Evolutionary conservation across 169 alveolate genomes (phyloP), one percentile per base, ranked within the genome.

Genomic region (Plasmodium malariae): DNA sequence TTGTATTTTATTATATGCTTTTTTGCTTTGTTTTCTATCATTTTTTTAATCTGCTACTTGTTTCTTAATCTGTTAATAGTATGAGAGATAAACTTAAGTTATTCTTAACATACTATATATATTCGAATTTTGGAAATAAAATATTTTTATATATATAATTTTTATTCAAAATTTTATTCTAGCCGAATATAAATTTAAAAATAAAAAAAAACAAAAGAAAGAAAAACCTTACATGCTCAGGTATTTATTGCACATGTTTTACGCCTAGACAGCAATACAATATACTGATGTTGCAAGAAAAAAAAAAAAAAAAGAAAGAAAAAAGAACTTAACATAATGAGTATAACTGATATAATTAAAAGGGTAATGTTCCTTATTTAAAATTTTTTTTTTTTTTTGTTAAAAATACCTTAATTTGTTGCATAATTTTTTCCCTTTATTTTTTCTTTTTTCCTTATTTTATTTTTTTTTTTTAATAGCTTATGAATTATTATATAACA

Each of bases 121-220:
- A 30, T 32, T 62, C 45, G 11, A n/a, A 28, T 62, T 9, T 4
- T 30, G 14, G 32, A 62, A 62, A 28, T 2, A 30, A 14, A 7
- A 14, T 28, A 60, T 30, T 28, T 62, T 62, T 62, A 30, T 30
- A n/a, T 7, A n/a, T 32, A 28, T 12, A 30, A 30, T 62, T 3
- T 28, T 62, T 30, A 28, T 26, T 43, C n/a, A 19, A 28, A 32
- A 36, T 63, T 80, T 57, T 86, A 43, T 86, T 26, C 74, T 68
- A 69, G 69, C 74, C 24, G 55, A 55, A 70, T 65, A 54, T 14
- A 21, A 32, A 3, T 26, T 26, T 17, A 55, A 45, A 45, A 45
- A 55, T 19, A 32, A 34, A 54, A 63, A 80, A 83, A 67, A 85
- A 85, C 67, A 80, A 51, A 48, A 65, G 55, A 85, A 85, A 86